phyloP scores from a whole-genome alignment of 1,284 basidiomycete genomes.

The Malassezia slooffiae region DNA sequence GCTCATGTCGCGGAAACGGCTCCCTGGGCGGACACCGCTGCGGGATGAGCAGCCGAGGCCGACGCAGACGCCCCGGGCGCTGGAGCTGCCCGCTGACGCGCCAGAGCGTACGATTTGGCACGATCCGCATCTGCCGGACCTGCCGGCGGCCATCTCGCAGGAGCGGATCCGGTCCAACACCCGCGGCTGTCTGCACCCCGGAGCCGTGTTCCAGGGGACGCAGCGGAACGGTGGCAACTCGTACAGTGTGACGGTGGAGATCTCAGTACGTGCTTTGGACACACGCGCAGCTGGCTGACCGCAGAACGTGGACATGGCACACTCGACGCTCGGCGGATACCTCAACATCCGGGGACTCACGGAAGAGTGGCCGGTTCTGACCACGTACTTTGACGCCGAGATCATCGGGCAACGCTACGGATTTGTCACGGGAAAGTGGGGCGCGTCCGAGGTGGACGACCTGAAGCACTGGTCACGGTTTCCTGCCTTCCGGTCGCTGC shows the following conservation, averaged over 20 bases:
- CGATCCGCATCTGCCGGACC: constrained; percentile 25
- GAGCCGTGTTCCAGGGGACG: constrained; percentile 36
- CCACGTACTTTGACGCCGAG: constrained; percentile 45
- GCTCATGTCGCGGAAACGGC: background rate
- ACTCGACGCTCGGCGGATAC: constrained; percentile 39
- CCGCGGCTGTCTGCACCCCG: constrained; percentile 36
- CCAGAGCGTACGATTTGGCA: constrained; percentile 23
- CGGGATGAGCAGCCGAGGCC: background rate
- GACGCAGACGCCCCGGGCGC: no score
- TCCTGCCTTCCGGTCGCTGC: constrained; percentile 26
- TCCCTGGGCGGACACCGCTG: background rate
- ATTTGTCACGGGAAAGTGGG: constrained; percentile 41
- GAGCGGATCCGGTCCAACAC: constrained; percentile 18
- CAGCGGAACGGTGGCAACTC: constrained; percentile 35
- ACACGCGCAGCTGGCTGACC: background rate
- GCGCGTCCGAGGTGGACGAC: constrained; percentile 36
- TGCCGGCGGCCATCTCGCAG: constrained; percentile 21
- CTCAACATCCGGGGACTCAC: constrained; percentile 44
- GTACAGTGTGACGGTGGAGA: constrained; percentile 39
- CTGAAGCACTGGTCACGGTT: constrained; percentile 42
- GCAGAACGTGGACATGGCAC: constrained; percentile 32
- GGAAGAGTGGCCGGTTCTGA: constrained; percentile 44
- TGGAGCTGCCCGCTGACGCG: no score
- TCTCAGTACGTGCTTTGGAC: constrained; percentile 17
- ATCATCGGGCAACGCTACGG: constrained; percentile 35